These are phyloP conservation scores for Saturnispora saitoi DNA, from an alignment of 805 yeast species.

Conservation along the genomic window DNA sequence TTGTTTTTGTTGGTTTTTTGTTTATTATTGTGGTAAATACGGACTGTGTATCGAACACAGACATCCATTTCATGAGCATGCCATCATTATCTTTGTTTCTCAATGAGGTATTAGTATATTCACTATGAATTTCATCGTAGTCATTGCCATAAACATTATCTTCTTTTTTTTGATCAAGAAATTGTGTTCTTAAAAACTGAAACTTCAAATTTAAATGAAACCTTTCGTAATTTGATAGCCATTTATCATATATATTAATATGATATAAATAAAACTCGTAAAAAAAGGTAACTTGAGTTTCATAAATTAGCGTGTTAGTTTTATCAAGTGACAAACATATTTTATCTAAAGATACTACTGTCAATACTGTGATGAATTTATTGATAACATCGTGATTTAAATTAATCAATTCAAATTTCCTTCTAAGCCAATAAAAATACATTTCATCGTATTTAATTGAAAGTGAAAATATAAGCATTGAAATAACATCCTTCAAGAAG, in stretches of 20 bases:
- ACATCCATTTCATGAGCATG: background rate
- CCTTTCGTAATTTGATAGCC: background rate
- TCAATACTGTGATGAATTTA: background rate
- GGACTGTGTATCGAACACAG: background rate
- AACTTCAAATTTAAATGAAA: background rate
- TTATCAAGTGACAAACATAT: background rate
- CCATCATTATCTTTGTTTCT: background rate
- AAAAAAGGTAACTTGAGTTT: background rate
- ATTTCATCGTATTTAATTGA: background rate
- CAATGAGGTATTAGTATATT: background rate
- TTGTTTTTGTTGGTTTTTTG: background rate
- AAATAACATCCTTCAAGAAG: background rate
- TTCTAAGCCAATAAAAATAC: background rate
- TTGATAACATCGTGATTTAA: background rate
- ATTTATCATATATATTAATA: background rate
- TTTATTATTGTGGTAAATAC: background rate
- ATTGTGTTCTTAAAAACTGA: background rate
- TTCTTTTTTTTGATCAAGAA: too few relatives aligned
- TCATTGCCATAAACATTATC: too few relatives aligned
- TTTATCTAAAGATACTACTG: background rate
- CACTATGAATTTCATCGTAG: background rate
- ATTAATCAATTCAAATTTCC: background rate
- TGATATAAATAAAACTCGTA: background rate
- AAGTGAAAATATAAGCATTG: background rate
- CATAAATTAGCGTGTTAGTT: background rate